Percentiles rank a stretch among this genome's conserved stretches.
Conservation (phyloP, 2,329 filamentous ascomycete species). For the Neophaeococcomyces mojaviensis region DNA sequence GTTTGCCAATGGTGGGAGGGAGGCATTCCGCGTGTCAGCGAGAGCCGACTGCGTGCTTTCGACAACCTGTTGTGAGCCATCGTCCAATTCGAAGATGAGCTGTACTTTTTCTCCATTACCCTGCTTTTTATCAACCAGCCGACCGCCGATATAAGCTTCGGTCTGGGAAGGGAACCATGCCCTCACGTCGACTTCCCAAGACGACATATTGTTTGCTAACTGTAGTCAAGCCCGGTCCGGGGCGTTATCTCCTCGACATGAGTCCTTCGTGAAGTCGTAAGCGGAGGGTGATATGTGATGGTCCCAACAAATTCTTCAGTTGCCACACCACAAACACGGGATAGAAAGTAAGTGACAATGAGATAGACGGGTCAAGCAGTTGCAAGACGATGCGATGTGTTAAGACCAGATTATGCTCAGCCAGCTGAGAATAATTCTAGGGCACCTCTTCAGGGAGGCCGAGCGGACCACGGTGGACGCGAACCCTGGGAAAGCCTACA, state of each 20-base stretch:
- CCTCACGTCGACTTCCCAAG: constrained; percentile 76
- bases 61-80: constrained; percentile 73
- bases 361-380: background rate
- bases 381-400: background rate
- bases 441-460: constrained; percentile 6
- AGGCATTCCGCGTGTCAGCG: constrained; percentile 61
- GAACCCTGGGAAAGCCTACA: background rate
- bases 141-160: constrained; percentile 95
- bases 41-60: constrained; percentile 71
- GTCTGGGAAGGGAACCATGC: constrained; percentile 96
- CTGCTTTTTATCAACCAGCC: constrained; percentile 80
- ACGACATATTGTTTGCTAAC: constrained; percentile 55
- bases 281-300: constrained; percentile 9
- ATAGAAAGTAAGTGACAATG: background rate
- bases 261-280: constrained; percentile 11
- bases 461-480: constrained; percentile 2
- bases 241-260: constrained; percentile 14
- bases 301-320: background rate
- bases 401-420: constrained; percentile 4
- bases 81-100: constrained; percentile 72
- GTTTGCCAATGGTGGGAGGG: constrained; percentile 91
- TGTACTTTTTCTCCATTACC: constrained; percentile 75
- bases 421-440: constrained; percentile 3
- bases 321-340: constrained; percentile 1
- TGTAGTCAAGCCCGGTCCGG: constrained; percentile 13